Evolutionary conservation across 176 grass and related monocot species (phyloP).

Genomic region (Musa acuminata): DNA sequence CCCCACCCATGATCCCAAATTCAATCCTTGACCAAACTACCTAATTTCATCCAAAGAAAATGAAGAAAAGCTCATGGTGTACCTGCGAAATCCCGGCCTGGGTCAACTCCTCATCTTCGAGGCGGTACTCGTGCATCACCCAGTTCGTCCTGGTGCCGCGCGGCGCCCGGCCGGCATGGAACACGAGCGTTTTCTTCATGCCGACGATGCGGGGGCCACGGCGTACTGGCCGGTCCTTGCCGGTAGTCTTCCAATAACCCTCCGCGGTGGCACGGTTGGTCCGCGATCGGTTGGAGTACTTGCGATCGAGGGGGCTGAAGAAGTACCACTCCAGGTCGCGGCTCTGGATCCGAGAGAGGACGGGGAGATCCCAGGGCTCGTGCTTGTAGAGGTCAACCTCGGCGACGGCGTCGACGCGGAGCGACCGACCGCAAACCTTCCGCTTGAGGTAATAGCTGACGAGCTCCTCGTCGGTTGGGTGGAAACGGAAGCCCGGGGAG

Average conservation of each 20-base stretch:
- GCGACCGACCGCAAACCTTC: conserved; percentile 1
- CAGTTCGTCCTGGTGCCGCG: conserved; percentile 66
- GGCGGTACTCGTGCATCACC: conserved; percentile 15
- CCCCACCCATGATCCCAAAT: conserved; percentile 3
- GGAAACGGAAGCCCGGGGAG: conserved; percentile 90
- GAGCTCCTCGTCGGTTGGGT: conserved; percentile 98
- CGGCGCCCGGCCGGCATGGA: conserved; percentile 69
- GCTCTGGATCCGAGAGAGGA: conserved; percentile 5
- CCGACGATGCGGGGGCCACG: conserved; percentile 45
- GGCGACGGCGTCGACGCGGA: conserved; percentile 7
- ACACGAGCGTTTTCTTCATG: conserved; percentile 99
- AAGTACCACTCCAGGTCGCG: conserved; percentile 19
- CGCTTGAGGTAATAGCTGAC: conserved; percentile 78
- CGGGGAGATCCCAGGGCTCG: conserved; percentile 14
- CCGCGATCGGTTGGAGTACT: conserved; percentile 3
- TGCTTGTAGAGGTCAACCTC: conserved; percentile 13
- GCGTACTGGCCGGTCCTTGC: conserved; percentile 74
- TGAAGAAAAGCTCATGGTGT: not conserved
- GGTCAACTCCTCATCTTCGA: not conserved
- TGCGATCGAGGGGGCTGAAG: conserved; percentile 14
- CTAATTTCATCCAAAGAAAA: not conserved
- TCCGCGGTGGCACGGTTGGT: conserved; percentile 53
- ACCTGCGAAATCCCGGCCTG: conserved; percentile 9
- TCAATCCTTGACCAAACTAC: not conserved
- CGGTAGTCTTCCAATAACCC: conserved; percentile 95